Base-by-base conservation (phyloP, 495 filamentous ascomycete species). In the Beverwykella pulmonaria region DNA sequence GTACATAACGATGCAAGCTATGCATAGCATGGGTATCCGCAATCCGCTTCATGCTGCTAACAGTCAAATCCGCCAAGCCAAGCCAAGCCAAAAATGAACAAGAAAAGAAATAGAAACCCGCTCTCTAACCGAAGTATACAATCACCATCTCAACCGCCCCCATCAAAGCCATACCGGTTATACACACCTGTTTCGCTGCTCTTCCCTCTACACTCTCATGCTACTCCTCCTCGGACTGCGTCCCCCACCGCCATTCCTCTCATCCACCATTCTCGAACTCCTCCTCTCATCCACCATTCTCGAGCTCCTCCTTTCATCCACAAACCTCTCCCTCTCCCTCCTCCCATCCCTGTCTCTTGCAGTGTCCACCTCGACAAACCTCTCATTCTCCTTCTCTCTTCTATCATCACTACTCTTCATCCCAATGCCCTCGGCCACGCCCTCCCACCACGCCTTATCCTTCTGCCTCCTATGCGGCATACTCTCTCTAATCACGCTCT, bases 211-310 rank as follows among this genome's bases (percentile, higher is more conserved):
- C 19, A 52, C 59, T 26, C 59, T 34, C 48, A 53, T 39, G 50
- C 59, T 62, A 44, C 59, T 62, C 48, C 59, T 34, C 48, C 59
- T 53, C 7, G 48, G 32, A 52, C 48, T 47, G 63, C 79, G 76
- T 19, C 20, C 48, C 5, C 19, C 22, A 25, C 44, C 44, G 17
- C 44, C 7, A 34, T n/a, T n/a, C n/a, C n/a, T n/a, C n/a, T 34
- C 30, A 12, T 34, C 12, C 67, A 81, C 77, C 65, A 86, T 68
- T 49, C 81, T 71, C 30, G 80, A 78, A 82, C 82, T 25, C 49
- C 25, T 22, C 49, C 49, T 53, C 49, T 17, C 49, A 5, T 44
- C 15, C 67, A 81, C 77, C 65, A 86, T 68, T 48, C 81, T 71
- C 30, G 80, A 79, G 81, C 83, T 32, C 27, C 29, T 27, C 27